These are phyloP conservation scores for Lodderomyces beijingensis DNA, from an alignment of 1,139 yeast genomes.

Conservation along the genomic window DNA sequence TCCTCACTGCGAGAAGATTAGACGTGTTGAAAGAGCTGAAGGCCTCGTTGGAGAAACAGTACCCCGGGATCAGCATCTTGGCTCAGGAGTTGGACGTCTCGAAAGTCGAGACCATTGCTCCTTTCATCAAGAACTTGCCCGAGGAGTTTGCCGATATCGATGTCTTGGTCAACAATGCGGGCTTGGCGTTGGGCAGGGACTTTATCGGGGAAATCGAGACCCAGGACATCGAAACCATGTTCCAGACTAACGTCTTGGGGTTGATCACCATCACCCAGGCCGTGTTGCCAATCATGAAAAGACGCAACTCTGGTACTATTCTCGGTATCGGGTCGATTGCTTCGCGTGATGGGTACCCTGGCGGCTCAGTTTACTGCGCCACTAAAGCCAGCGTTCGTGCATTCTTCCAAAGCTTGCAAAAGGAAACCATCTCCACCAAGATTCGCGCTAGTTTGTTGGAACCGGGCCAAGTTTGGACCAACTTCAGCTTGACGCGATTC, in stretches of 20 bases:
- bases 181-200: slow-evolving; percentile 70
- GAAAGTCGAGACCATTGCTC: slow-evolving; percentile 45
- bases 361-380: slow-evolving; percentile 50
- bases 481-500: slow-evolving; percentile 45
- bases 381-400: slow-evolving; percentile 46
- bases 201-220: slow-evolving; percentile 54
- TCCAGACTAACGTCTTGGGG: slow-evolving; percentile 71
- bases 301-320: slow-evolving; percentile 44
- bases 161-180: slow-evolving; percentile 77
- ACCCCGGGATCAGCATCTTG: slow-evolving; percentile 46
- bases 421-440: slow-evolving; percentile 42
- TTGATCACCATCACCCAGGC: slow-evolving; percentile 68
- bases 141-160: slow-evolving; percentile 52
- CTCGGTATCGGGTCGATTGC: slow-evolving; percentile 50
- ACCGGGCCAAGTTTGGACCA: slow-evolving; percentile 52
- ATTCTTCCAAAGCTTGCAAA: slow-evolving; percentile 44
- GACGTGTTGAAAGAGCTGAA: slow-evolving; percentile 50
- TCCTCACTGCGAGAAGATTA: slow-evolving; percentile 67
- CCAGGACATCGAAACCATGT: slow-evolving; percentile 59
- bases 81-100: slow-evolving; percentile 59
- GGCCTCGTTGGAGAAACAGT: slow-evolving; percentile 37
- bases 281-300: slow-evolving; percentile 57
- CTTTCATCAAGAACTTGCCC: slow-evolving; percentile 50
- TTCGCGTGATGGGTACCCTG: slow-evolving; percentile 49
- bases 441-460: slow-evolving; percentile 47